Base-by-base conservation (phyloP, 1,284 basidiomycete species). In the Rugosomyces carneus region DNA sequence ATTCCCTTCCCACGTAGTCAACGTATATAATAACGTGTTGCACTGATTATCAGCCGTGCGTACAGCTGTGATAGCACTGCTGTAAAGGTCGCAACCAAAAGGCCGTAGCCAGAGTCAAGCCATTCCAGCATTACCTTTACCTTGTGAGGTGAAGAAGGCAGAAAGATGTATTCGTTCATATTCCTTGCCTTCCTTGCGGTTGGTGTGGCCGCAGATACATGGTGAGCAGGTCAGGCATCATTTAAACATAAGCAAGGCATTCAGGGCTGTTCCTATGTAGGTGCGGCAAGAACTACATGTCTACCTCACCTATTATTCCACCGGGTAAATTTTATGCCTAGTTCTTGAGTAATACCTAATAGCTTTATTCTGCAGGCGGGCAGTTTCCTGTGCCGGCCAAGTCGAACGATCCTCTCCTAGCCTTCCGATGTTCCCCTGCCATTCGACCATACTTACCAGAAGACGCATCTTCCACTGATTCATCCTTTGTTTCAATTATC, bases 341-440 rank as follows among this genome's bases (percentile, higher is more conserved):
- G 23, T 13, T 32, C 27, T 3, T 6, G 3, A n/a, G 13, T 13
- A 11, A n/a, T 10, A 29, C 16, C 19, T 35, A 19, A 36, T 40
- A 16, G 27, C 20, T 4, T 4, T 38, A 34, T 6, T 24, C 9
- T 3, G 51, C 35, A 58, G 65, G 68, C 26, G 82, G 82, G 31
- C 65, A 78, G 51, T 86, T 87, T 54, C 70, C 75, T 2, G 55
- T 72, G 1, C 77, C 81, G 0, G 60, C 62, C 0, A 59, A 61
- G 0, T 80, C 78, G 0, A 49, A 60, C 0, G 61, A 59, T 1
- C 75, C 81, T n/a, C 70, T 85, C 2, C 67, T 88, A 9, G 77
- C 81, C 0, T 70, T 89, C 45, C 75, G 81, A 43, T 89, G 85
- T 57, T 71, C 74, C 1, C 84, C 81, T 13, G 77, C 72, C 1